A percentile compares a stretch with the other conserved stretches of the same genome.
These are phyloP conservation scores for Rhodotorula paludigena DNA, from an alignment of 768 basidiomycete species.

Conservation along the genomic window DNA sequence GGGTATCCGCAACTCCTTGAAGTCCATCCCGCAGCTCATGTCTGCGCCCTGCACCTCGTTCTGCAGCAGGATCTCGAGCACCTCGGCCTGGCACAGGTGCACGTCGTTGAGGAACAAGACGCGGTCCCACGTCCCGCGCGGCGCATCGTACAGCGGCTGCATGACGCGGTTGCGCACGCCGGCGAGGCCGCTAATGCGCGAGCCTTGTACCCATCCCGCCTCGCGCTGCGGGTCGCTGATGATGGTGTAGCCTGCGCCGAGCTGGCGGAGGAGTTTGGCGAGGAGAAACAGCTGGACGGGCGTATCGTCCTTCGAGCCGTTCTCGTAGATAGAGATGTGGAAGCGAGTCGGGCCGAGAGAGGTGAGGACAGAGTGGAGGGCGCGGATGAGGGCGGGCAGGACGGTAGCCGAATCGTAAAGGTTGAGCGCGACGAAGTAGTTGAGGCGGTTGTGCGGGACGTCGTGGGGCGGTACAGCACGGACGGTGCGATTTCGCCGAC, in stretches of 20 bases:
- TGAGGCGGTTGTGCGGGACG: neutral
- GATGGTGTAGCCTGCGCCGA: slow-evolving; percentile 22
- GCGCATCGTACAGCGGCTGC: slow-evolving; percentile 43
- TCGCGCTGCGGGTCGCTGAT: slow-evolving; percentile 1
- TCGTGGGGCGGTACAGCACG: neutral
- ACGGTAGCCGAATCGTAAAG: slow-evolving; percentile 7
- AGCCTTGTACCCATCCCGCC: slow-evolving; percentile 36
- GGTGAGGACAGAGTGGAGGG: neutral
- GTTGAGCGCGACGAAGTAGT: slow-evolving; percentile 23
- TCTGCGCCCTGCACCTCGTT: slow-evolving; percentile 45
- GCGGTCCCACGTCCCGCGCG: slow-evolving; percentile 42
- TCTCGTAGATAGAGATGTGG: slow-evolving; percentile 28
- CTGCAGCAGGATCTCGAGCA: slow-evolving; percentile 47
- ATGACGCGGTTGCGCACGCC: slow-evolving; percentile 46
- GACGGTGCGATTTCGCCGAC: neutral
- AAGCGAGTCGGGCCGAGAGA: slow-evolving; percentile 18
- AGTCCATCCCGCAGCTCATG: slow-evolving; percentile 49
- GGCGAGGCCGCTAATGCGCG: slow-evolving; percentile 46
- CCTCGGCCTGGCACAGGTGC: slow-evolving; percentile 43
- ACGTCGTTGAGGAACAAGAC: slow-evolving; percentile 48
- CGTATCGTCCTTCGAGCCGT: slow-evolving; percentile 13
- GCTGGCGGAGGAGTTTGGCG: slow-evolving; percentile 11
- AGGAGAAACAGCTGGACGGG: slow-evolving; percentile 17
- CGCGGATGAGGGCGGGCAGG: slow-evolving; percentile 11
- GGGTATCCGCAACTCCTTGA: slow-evolving; percentile 36